Evolutionary conservation across 345 rosid genomes (phyloP).

Genomic region (Gossypium arboreum): DNA sequence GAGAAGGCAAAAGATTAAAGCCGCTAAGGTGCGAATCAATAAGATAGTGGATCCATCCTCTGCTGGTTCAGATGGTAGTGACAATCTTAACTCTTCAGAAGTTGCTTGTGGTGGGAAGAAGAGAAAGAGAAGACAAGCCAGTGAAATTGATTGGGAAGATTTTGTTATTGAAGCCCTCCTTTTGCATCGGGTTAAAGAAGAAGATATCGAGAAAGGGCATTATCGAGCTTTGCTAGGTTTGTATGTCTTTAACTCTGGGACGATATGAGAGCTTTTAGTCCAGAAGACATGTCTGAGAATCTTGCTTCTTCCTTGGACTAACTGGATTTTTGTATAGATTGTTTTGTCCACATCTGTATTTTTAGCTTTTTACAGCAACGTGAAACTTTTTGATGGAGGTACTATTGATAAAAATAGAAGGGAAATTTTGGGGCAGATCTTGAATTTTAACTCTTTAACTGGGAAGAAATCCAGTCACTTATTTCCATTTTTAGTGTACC

Average conservation of each 20-base stretch:
- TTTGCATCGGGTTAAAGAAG: constrained; percentile 62
- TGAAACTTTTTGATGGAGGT: background rate
- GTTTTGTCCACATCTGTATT: background rate
- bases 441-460: background rate
- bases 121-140: constrained; percentile 37
- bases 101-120: constrained; percentile 25
- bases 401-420: background rate
- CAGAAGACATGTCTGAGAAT: background rate
- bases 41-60: constrained; percentile 42
- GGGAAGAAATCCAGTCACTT: background rate
- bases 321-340: background rate
- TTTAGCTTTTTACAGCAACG: background rate
- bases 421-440: background rate
- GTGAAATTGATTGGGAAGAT: constrained; percentile 78
- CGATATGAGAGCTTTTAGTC: constrained; percentile 15
- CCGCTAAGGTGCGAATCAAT: constrained; percentile 57
- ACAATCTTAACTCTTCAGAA: constrained; percentile 5
- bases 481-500: background rate
- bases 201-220: constrained; percentile 77
- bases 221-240: constrained; percentile 62
- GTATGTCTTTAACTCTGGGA: constrained; percentile 63
- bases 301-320: constrained; percentile 4
- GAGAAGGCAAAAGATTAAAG: constrained; percentile 59
- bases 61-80: constrained; percentile 18
- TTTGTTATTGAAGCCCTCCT: constrained; percentile 76